phyloP scores from a whole-genome alignment of 2,329 filamentous ascomycete genomes.

The Orbilia ellipsospora region DNA sequence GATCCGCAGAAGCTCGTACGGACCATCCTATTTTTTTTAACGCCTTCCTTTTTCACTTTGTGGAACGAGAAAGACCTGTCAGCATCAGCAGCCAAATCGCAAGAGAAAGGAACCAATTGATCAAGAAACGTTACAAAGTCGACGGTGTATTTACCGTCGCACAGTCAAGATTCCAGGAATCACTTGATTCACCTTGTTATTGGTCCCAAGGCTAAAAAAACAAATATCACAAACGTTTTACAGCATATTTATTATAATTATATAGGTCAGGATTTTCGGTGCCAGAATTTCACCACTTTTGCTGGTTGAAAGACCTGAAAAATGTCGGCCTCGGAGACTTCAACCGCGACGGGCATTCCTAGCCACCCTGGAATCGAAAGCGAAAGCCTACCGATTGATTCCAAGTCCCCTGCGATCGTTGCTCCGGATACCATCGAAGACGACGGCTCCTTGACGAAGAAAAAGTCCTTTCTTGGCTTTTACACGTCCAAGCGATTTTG shows the following conservation, averaged over 20 bases:
- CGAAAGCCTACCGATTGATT: neutral
- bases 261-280: neutral
- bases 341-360: conserved; percentile 11
- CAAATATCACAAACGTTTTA: conserved; percentile 38
- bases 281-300: neutral
- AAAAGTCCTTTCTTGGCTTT: conserved; percentile 69
- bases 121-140: conserved; percentile 5
- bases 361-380: neutral
- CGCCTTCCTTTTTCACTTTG: conserved; percentile 15
- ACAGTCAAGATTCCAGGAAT: conserved; percentile 45
- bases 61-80: neutral
- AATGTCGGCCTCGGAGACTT: conserved; percentile 9
- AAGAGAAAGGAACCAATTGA: conserved; percentile 20
- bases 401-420: conserved; percentile 27
- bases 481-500: conserved; percentile 88
- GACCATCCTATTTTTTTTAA: neutral
- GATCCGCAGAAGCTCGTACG: neutral
- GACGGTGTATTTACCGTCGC: conserved; percentile 18
- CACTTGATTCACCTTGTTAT: conserved; percentile 56
- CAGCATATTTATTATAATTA: conserved; percentile 4
- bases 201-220: conserved; percentile 56
- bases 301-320: neutral
- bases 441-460: conserved; percentile 48
- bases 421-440: conserved; percentile 14
- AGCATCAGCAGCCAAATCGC: neutral